A percentile compares a stretch with the other conserved stretches of the same genome.
phyloP scores from a whole-genome alignment of 176 grass and related monocot species.

The Avena eriantha region DNA sequence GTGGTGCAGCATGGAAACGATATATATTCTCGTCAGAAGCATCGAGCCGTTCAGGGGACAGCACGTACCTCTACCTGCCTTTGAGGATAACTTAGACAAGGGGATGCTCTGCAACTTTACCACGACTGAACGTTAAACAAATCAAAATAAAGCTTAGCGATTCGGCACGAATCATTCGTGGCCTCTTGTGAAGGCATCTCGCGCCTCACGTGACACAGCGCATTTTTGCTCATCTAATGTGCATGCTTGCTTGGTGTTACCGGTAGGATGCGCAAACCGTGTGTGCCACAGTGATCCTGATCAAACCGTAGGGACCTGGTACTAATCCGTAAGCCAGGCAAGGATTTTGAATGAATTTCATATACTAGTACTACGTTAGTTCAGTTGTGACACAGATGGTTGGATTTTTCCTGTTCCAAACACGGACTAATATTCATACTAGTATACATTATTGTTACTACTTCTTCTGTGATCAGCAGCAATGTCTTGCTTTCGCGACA shows the following conservation, averaged over 20 bases:
- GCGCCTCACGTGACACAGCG: constrained; percentile 36
- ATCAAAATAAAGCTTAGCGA: not conserved
- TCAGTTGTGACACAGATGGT: not conserved
- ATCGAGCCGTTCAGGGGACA: constrained; percentile 36
- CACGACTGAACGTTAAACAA: constrained; percentile 33
- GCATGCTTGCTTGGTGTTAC: not conserved
- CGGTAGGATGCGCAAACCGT: too few relatives aligned
- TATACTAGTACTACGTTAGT: not conserved
- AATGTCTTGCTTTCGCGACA: constrained; percentile 30
- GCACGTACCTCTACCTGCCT: not conserved
- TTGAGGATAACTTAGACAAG: constrained; percentile 41
- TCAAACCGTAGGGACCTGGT: not conserved
- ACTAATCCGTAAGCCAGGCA: not conserved
- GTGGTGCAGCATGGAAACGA: not conserved
- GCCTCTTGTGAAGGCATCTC: constrained; percentile 26
- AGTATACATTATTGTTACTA: not conserved
- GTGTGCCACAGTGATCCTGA: too few relatives aligned
- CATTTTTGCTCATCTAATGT: not conserved
- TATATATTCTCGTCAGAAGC: not conserved
- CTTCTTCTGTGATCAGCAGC: not conserved
- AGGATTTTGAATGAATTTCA: not conserved
- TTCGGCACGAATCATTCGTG: not conserved
- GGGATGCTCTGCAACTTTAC: constrained; percentile 37
- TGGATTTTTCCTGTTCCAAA: not conserved
- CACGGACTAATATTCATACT: not conserved